Evolutionary conservation across 805 yeast species (phyloP).

Genomic region (Nakazawaea ernobii): DNA sequence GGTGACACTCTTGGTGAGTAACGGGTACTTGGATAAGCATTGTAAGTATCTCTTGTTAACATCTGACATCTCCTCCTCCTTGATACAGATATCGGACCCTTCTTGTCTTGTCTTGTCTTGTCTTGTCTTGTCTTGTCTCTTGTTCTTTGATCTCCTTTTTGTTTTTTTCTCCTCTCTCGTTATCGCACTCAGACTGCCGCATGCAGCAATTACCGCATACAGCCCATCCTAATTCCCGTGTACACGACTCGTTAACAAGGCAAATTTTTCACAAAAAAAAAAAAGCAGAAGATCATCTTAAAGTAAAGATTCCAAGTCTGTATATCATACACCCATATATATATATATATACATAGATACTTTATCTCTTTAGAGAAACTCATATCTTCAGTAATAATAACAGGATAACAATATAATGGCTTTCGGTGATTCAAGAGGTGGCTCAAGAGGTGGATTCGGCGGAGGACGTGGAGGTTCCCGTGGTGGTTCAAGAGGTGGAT

Average conservation of each 20-base stretch:
- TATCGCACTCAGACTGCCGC: no score
- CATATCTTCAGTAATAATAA: neutral
- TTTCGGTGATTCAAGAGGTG: conserved; percentile 12
- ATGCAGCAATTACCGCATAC: no score
- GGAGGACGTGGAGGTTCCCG: conserved; percentile 9
- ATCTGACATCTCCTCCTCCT: neutral
- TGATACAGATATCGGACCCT: neutral
- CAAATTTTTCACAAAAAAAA: neutral
- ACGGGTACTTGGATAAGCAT: conserved; percentile 41
- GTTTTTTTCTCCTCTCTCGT: neutral
- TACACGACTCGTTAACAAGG: neutral
- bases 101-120: neutral
- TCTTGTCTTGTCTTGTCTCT: neutral
- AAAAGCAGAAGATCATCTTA: neutral
- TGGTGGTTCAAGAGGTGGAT: conserved; percentile 7
- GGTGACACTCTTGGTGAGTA: conserved; percentile 54
- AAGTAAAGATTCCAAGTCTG: no score
- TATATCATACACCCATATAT: no score
- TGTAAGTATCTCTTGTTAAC: conserved; percentile 26
- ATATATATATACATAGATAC: no score
- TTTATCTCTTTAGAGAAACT: neutral
- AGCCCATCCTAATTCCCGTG: no score
- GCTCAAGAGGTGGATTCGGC: conserved; percentile 7
- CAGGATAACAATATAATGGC: conserved; percentile 8
- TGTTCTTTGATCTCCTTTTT: neutral